phyloP scores from a whole-genome alignment of 2,329 filamentous ascomycete species.

The Emergomyces pasteurianus region DNA sequence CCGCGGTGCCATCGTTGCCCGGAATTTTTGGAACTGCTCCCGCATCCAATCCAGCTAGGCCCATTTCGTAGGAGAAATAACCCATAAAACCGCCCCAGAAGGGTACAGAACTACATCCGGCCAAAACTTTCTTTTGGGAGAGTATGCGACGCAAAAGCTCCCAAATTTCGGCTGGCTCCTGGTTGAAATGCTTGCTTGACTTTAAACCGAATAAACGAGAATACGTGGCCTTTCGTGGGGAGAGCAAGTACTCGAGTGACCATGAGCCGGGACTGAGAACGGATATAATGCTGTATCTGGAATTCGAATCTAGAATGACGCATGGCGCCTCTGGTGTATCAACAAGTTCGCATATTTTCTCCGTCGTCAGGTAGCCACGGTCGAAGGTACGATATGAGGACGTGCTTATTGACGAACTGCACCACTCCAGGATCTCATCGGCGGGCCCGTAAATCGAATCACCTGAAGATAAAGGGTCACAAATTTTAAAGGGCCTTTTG shows the following conservation, averaged over 20 bases:
- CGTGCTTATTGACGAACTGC: neutral
- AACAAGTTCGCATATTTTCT: constrained; percentile 23
- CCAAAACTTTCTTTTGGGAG: constrained; percentile 26
- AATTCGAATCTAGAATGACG: constrained; percentile 33
- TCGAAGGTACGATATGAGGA: constrained; percentile 14
- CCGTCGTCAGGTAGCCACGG: constrained; percentile 17
- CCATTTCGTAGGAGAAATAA: constrained; percentile 75
- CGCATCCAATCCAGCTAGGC: constrained; percentile 37
- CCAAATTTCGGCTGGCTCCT: constrained; percentile 20
- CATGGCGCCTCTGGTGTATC: constrained; percentile 21
- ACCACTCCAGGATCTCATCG: neutral
- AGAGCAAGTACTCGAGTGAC: constrained; percentile 23
- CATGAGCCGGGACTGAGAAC: constrained; percentile 24
- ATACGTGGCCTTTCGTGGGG: neutral
- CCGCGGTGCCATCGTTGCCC: constrained; percentile 15
- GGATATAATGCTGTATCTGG: constrained; percentile 25
- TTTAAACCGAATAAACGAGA: constrained; percentile 8
- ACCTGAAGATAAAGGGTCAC: neutral
- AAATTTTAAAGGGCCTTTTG: neutral
- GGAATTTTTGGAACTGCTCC: constrained; percentile 32
- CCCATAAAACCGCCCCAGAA: constrained; percentile 81
- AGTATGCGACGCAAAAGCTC: constrained; percentile 27
- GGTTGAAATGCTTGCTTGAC: constrained; percentile 4
- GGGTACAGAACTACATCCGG: constrained; percentile 30
- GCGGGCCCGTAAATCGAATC: neutral